Base-by-base conservation (phyloP, 2,329 filamentous ascomycete species). In the Talaromyces rugulosus region DNA sequence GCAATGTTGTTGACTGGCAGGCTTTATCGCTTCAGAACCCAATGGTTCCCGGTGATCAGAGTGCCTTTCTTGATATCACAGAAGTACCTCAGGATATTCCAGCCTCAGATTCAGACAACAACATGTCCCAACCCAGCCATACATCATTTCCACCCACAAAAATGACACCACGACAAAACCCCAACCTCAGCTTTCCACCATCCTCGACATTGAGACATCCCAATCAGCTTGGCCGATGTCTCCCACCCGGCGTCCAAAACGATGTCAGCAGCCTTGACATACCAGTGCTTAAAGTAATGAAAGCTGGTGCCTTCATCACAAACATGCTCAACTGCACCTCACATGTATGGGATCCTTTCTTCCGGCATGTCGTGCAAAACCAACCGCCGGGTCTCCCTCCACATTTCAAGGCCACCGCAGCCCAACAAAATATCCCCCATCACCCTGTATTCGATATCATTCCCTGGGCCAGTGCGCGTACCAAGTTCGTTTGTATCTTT, bases 401-500 rank as follows among this genome's bases (percentile, higher is more conserved):
- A 14, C 76, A 81, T 42, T 81, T 83, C 73, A 80, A 76, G 34
- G 85, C 85, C 12, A 86, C 83, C 0, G 59, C 72, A 9, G 75
- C 78, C 0, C 85, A 87, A 67, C 67, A 78, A 8, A 65, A 75
- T 2, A 72, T 84, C 14, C 80, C 82, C 1, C 85, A 87, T 64
- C 85, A 87, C 65, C 84, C 85, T 1, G 62, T 85, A 12, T 70
- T 87, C 11, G 85, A 87, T 68, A 72, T 86, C 31, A 70, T 87
- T 1, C 85, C 84, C 0, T 87, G 84, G 85, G 83, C 85, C 1
- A 73, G 68, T 18, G 80, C 82, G 40, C 77, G 84, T 7, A 81
- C 85, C 64, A 80, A 80, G 61, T 71, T 84, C 42, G 83, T 87
- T 64, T 76, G 76, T 64, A 73, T 86, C 34, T 75, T 87, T 58